A percentile compares a stretch with the other conserved stretches of the same genome.
These are phyloP conservation scores for Manihot esculenta DNA, from an alignment of 441 rosid species.

Conservation along the genomic window DNA sequence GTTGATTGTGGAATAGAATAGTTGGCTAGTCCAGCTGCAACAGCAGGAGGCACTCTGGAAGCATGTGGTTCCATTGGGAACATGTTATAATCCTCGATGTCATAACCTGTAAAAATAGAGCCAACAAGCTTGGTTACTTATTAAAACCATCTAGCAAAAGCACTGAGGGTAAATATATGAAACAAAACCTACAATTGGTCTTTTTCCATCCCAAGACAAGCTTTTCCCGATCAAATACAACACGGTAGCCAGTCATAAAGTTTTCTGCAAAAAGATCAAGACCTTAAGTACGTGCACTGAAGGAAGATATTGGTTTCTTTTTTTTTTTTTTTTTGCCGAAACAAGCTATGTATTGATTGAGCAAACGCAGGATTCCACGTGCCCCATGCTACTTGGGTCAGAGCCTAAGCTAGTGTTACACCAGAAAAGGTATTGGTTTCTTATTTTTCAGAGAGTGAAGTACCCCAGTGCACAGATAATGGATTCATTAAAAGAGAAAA, in stretches of 20 bases:
- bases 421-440: too few species aligned
- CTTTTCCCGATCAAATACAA: conserved; percentile 49
- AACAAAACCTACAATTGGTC: conserved; percentile 49
- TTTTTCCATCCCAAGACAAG: conserved; percentile 70
- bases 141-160: background rate
- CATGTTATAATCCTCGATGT: conserved; percentile 39
- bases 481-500: background rate
- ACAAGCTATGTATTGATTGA: too few species aligned
- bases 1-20: conserved; percentile 33
- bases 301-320: background rate
- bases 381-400: too few species aligned
- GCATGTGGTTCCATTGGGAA: conserved; percentile 37
- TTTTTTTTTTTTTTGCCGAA: too few species aligned
- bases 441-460: background rate
- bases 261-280: background rate
- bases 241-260: conserved; percentile 25
- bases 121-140: background rate
- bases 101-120: conserved; percentile 50
- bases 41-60: conserved; percentile 53
- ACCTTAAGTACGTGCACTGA: background rate
- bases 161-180: too few species aligned
- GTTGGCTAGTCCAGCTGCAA: conserved; percentile 56
- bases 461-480: background rate
- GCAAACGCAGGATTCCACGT: too few species aligned
- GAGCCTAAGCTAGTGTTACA: too few species aligned